Evolutionary conservation across 805 yeast genomes (phyloP).

Genomic region (Barnettozyma vustinii): DNA sequence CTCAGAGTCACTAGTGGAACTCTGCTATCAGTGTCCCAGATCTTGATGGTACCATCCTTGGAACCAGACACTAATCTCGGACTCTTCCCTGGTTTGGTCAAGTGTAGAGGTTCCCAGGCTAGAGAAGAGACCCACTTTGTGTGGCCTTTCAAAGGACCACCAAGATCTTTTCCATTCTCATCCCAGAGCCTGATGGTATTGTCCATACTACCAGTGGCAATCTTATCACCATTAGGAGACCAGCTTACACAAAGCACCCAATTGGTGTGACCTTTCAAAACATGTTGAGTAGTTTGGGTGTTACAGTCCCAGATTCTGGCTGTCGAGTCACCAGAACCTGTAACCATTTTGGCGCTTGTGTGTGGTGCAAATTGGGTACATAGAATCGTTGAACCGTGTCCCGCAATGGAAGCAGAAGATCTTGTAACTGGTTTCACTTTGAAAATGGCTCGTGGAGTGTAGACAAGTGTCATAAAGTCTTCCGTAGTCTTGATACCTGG

Average conservation of each 20-base stretch:
- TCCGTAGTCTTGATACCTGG: slow-evolving; percentile 89
- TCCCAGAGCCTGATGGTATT: slow-evolving; percentile 87
- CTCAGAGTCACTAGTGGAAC: slow-evolving; percentile 63
- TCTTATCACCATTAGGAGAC: slow-evolving; percentile 85
- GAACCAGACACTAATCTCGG: slow-evolving; percentile 83
- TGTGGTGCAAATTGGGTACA: slow-evolving; percentile 93
- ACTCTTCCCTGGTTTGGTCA: slow-evolving; percentile 55
- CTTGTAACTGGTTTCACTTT: slow-evolving; percentile 88
- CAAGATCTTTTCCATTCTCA: slow-evolving; percentile 64
- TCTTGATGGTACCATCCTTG: slow-evolving; percentile 81
- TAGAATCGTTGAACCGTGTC: slow-evolving; percentile 91
- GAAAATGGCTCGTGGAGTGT: slow-evolving; percentile 92
- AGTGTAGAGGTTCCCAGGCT: slow-evolving; percentile 92
- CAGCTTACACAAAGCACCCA: slow-evolving; percentile 93
- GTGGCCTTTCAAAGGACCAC: slow-evolving; percentile 76
- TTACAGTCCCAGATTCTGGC: slow-evolving; percentile 97
- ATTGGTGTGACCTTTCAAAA: slow-evolving; percentile 78
- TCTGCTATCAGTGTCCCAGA: slow-evolving; percentile 82
- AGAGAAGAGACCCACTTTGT: slow-evolving; percentile 84
- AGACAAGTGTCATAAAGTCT: slow-evolving; percentile 85
- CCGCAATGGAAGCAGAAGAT: slow-evolving; percentile 87
- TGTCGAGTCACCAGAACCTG: slow-evolving; percentile 95
- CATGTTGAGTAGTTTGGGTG: slow-evolving; percentile 83
- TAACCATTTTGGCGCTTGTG: slow-evolving; percentile 76
- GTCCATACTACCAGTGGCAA: slow-evolving; percentile 97